Base-by-base conservation (phyloP, 495 filamentous ascomycete genomes). In the Geoglossum glabrum region DNA sequence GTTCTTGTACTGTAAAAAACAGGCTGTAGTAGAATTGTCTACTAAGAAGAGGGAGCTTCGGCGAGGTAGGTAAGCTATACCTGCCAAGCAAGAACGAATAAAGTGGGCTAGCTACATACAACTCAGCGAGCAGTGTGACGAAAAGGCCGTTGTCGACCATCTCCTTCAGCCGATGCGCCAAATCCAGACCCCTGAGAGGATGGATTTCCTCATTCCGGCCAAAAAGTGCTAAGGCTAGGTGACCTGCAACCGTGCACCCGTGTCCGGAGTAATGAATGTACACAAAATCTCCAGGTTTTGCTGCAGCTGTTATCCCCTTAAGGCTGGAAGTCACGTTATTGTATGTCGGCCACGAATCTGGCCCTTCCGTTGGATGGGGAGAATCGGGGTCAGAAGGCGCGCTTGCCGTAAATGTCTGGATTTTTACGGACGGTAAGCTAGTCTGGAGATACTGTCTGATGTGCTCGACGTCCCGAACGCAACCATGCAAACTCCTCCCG, bases 201-300 rank as follows among this genome's bases (percentile, higher is more conserved):
- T 45, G 46, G 15, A 21, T 11, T 15, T 57, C 31, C 17, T 55
- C 34, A 15, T 46, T 33, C 26, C 40, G 61, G 11, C 60, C 54
- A 19, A 65, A 60, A 7, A 67, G 52, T 40, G 60, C 60, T 43
- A 61, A 54, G 3, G 63, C 64, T 36, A 67, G 30, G 50, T 67
- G 63, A 9, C 61, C 61, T 6, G 59, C 63, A 21, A 15, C 33
- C 13, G 0, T 17, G 54, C 62, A 64, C 8, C 66, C 64, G 51
- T 69, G 66, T 7, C 66, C 66, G 23, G 66, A 69, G 55, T 61
- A 69, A 52, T 69, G 66, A 25, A 69, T 65, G 36, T 69, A 67
- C 17, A 67, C 60, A 38, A 57, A 63, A 54, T 69, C 64, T 45
- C 66, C 65, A 31, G 49, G 21, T 30, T 62, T 58, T n/a, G 64